Conservation (phyloP, 2,329 filamentous ascomycete genomes). For the Penicillium sclerotigenum region DNA sequence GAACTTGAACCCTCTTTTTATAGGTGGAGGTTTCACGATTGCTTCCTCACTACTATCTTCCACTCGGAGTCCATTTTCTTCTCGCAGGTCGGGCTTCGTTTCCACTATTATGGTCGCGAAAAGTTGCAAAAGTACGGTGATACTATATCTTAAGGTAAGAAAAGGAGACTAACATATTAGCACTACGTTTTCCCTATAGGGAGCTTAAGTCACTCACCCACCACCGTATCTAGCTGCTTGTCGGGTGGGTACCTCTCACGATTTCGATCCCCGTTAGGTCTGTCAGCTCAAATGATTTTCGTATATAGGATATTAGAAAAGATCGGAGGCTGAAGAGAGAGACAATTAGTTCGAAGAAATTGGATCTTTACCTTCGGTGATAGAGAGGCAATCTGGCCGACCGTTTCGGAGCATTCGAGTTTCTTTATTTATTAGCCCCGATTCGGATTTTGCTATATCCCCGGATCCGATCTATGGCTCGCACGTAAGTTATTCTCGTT, state of each 20-base stretch:
- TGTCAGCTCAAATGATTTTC: too few relatives aligned
- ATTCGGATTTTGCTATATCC: too few relatives aligned
- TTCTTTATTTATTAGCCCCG: too few relatives aligned
- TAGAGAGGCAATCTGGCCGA: not conserved
- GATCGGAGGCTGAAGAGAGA: too few relatives aligned
- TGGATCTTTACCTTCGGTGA: too few relatives aligned
- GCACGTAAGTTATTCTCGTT: too few relatives aligned
- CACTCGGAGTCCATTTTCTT: not conserved
- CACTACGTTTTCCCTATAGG: not conserved
- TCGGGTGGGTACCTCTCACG: too few relatives aligned
- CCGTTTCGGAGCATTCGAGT: not conserved
- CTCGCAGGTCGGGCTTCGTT: not conserved
- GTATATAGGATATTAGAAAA: too few relatives aligned
- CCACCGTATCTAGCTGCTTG: not conserved
- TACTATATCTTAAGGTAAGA: not conserved
- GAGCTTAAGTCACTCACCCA: not conserved
- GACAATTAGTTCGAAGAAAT: too few relatives aligned
- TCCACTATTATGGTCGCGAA: not conserved
- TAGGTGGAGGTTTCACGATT: not conserved
- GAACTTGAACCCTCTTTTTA: not conserved
- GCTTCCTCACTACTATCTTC: not conserved
- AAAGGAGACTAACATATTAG: not conserved
- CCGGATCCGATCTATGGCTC: too few relatives aligned
- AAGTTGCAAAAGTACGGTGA: not conserved
- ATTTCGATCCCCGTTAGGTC: too few relatives aligned